These are phyloP conservation scores for Ophiostoma himal-ulmi DNA, from an alignment of 2,329 filamentous ascomycete species.

Conservation along the genomic window DNA sequence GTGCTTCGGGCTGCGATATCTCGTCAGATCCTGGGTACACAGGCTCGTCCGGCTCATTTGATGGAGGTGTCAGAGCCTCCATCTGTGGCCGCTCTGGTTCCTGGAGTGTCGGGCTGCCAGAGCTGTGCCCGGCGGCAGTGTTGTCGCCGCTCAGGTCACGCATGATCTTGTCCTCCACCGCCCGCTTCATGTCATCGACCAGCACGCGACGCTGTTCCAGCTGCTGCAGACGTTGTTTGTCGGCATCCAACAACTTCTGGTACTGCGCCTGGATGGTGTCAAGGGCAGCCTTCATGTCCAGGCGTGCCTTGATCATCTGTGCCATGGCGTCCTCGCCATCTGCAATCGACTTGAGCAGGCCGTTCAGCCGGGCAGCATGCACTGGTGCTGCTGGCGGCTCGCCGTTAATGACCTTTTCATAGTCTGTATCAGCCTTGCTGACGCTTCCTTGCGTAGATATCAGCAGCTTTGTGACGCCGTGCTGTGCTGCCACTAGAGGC, in stretches of 20 bases:
- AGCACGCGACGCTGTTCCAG: conserved; percentile 61
- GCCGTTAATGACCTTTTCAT: conserved; percentile 60
- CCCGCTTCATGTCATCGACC: conserved; percentile 75
- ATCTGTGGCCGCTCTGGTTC: conserved; percentile 39
- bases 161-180: conserved; percentile 90
- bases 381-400: conserved; percentile 72
- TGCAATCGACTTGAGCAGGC: conserved; percentile 81
- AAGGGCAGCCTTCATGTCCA: conserved; percentile 68
- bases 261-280: conserved; percentile 77
- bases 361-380: conserved; percentile 81
- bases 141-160: conserved; percentile 60
- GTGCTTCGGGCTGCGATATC: not conserved
- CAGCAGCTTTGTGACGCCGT: conserved; percentile 66
- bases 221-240: conserved; percentile 60
- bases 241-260: conserved; percentile 60
- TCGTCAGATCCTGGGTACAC: not conserved
- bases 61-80: conserved; percentile 51
- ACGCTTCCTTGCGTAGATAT: conserved; percentile 61
- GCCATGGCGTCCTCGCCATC: conserved; percentile 84
- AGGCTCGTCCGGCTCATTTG: conserved; percentile 13
- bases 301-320: conserved; percentile 81
- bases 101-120: conserved; percentile 35
- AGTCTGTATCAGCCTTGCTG: conserved; percentile 71
- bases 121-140: conserved; percentile 40
- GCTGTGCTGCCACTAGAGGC: conserved; percentile 67